A percentile compares a stretch with the other conserved stretches of the same genome.
phyloP scores from a whole-genome alignment of 139 green algal genomes.

The Haematococcus lacustris region DNA sequence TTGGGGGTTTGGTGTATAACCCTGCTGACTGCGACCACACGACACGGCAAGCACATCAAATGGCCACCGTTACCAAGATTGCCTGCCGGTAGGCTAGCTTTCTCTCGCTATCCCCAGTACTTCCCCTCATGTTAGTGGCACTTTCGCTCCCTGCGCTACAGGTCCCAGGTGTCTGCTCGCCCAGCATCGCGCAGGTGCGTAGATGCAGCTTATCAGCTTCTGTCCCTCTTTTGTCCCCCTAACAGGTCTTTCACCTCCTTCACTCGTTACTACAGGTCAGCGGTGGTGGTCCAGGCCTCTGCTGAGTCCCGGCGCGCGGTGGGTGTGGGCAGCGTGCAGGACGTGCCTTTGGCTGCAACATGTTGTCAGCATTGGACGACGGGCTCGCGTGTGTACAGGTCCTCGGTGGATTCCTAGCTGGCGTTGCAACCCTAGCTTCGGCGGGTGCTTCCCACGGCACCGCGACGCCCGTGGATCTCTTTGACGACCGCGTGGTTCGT shows the following conservation, averaged over 20 bases:
- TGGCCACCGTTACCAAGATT: too few relatives aligned
- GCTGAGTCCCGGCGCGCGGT: conserved; percentile 49
- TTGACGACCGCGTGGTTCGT: conserved; percentile 64
- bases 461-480: conserved; percentile 62
- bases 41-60: too few relatives aligned
- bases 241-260: background rate
- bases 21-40: too few relatives aligned
- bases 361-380: background rate
- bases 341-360: background rate
- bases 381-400: too few relatives aligned
- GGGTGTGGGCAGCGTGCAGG: background rate
- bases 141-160: too few relatives aligned
- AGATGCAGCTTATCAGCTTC: too few relatives aligned
- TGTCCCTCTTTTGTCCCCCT: background rate
- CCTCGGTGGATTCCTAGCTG: conserved; percentile 62
- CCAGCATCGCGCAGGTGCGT: background rate
- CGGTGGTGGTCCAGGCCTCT: conserved; percentile 46
- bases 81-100: too few relatives aligned
- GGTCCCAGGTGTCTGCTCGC: background rate
- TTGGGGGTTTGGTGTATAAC: too few relatives aligned
- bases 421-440: conserved; percentile 45
- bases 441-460: conserved; percentile 31
- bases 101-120: too few relatives aligned
- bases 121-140: too few relatives aligned
- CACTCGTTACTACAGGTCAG: background rate